Evolutionary conservation across 2,329 filamentous ascomycete genomes (phyloP).

Genomic region (Aphanoascus verrucosus): DNA sequence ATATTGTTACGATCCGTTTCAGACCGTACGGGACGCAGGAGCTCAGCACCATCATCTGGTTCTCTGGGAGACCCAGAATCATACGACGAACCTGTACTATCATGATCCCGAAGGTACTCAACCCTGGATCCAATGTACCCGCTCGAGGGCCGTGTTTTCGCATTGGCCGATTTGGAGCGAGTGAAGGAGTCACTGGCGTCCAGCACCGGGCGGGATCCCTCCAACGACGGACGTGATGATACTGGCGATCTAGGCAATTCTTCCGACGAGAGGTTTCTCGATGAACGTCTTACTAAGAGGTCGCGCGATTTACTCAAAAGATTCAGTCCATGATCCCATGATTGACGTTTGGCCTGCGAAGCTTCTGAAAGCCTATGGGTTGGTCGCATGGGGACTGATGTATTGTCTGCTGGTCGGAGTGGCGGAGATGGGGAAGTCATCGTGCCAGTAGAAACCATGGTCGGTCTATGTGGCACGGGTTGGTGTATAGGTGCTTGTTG

Average conservation of each 20-base stretch:
- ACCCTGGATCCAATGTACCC: conserved; percentile 73
- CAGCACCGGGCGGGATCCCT: conserved; percentile 55
- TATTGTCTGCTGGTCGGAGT: conserved; percentile 25
- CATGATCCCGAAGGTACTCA: conserved; percentile 70
- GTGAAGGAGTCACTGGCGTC: conserved; percentile 49
- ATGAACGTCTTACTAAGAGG: conserved; percentile 10
- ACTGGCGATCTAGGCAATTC: conserved; percentile 44
- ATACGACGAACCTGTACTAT: conserved; percentile 42
- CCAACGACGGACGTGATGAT: conserved; percentile 58
- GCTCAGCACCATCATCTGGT: conserved; percentile 29
- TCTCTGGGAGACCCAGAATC: conserved; percentile 23
- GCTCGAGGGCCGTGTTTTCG: conserved; percentile 64
- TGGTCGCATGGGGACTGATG: conserved; percentile 27
- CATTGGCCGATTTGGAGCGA: conserved; percentile 53
- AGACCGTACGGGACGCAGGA: conserved; percentile 26
- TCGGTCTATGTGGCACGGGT: conserved; percentile 39
- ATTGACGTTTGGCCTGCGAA: conserved; percentile 37
- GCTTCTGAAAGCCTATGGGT: conserved; percentile 46
- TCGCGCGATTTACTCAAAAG: conserved; percentile 10
- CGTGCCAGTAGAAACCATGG: conserved; percentile 62
- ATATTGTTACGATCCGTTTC: conserved; percentile 46
- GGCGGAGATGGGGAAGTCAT: conserved; percentile 55
- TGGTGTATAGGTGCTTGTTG: conserved; percentile 30
- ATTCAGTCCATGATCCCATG: conserved; percentile 25
- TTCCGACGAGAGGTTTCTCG: conserved; percentile 43